phyloP scores from a whole-genome alignment of 768 basidiomycete genomes.

The Boletales sp. region DNA sequence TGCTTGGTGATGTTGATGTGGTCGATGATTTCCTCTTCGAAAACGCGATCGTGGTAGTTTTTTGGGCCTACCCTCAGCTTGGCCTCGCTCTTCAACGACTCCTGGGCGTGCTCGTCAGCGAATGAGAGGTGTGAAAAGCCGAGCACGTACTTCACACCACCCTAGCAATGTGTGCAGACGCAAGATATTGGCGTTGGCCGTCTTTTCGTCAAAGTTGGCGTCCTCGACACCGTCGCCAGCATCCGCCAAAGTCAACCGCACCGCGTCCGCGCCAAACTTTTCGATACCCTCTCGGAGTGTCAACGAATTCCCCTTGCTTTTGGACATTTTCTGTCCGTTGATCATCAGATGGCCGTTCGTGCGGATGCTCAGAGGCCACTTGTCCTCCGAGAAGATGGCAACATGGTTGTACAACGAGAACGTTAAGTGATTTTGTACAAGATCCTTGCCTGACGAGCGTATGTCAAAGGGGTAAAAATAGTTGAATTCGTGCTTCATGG shows the following conservation, averaged over 20 bases:
- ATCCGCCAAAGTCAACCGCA: constrained; percentile 87
- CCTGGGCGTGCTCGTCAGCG: constrained; percentile 43
- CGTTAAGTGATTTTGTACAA: constrained; percentile 92
- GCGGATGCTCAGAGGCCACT: constrained; percentile 90
- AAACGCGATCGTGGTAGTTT: constrained; percentile 83
- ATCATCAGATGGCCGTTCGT: constrained; percentile 95
- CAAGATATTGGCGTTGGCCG: constrained; percentile 94
- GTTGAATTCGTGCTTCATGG: constrained; percentile 84
- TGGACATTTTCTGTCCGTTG: constrained; percentile 99
- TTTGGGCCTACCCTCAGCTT: constrained; percentile 71
- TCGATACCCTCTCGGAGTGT: constrained; percentile 83
- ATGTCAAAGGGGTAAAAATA: constrained; percentile 99
- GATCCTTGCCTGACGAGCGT: constrained; percentile 96
- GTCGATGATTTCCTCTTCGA: constrained; percentile 87
- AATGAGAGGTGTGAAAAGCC: background rate
- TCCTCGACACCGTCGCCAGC: constrained; percentile 97
- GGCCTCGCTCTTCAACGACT: constrained; percentile 69
- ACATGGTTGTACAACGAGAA: constrained; percentile 94
- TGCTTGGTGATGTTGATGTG: constrained; percentile 78
- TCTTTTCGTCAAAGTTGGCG: constrained; percentile 98
- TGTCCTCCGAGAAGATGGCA: constrained; percentile 84
- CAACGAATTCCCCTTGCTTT: constrained; percentile 93
- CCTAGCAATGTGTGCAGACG: constrained; percentile 84
- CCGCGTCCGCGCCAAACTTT: constrained; percentile 98
- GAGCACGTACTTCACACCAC: constrained; percentile 83